Evolutionary conservation across 2,329 filamentous ascomycete species (phyloP), one percentile per base, ranked within the genome.

Genomic region (Xylariaceae sp.): DNA sequence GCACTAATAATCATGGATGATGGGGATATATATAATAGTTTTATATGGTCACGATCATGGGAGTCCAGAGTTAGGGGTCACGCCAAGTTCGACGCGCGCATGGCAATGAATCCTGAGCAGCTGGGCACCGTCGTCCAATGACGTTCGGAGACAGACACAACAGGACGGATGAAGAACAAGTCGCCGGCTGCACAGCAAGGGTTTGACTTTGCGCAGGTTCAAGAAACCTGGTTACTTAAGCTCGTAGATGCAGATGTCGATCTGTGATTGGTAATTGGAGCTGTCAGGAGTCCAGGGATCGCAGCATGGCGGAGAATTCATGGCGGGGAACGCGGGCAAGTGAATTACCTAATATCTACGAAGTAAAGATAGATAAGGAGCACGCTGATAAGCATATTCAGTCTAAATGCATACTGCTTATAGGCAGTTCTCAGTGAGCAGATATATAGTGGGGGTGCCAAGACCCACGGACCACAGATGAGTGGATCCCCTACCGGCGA

Each of bases 81-180:
- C 50, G 36, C 30, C 32, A 40, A 48, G 13, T 16, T 37, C 16
- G 7, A 49, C 42, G 36, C 47, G 19, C 36, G 37, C 51, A 51
- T 51, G 44, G 10, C 32, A 41, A 47, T 12, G 12, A 16, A n/a
- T 52, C 52, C 51, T 59, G 56, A 47, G 36, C 39, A 16, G 21
- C 19, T 37, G 36, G 51, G 54, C 53, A 32, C 39, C 36, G 54
- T 49, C 36, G 54, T 45, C 54, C 63, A 66, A 65, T 66, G 52
- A 61, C 46, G 58, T 59, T 49, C 51, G 36, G 44, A 51, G 51
- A 49, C 54, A 48, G 50, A 47, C 19, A 49, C 40, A 41, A 18
- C 16, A 16, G n/a, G 16, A 18, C 36, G 5, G 15, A 18, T 16
- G 39, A 37, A 19, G 43, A n/a, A 42, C 56, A 49, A 40, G 54